Evolutionary conservation across 768 basidiomycete species (phyloP).

Genomic region (Russula brevipes): DNA sequence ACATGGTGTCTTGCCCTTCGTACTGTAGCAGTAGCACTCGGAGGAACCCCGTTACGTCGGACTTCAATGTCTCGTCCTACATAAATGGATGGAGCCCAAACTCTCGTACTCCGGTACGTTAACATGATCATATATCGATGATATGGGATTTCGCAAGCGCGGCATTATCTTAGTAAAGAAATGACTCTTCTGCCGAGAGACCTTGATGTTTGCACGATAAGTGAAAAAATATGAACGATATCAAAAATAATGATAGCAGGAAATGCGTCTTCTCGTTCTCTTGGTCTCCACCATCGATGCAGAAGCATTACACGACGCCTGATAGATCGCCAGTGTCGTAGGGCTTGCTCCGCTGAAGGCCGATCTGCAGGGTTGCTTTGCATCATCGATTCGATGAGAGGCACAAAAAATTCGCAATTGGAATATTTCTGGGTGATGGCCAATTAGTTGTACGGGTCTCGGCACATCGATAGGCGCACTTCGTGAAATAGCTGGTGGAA

Average conservation of each 20-base stretch:
- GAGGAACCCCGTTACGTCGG: too few relatives aligned
- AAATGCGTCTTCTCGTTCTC: neutral
- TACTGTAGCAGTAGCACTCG: too few relatives aligned
- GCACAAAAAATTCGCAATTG: neutral
- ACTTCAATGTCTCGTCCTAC: too few relatives aligned
- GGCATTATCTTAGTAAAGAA: too few relatives aligned
- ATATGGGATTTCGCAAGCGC: too few relatives aligned
- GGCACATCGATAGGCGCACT: neutral
- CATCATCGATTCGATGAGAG: neutral
- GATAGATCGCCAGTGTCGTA: neutral
- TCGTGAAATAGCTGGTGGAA: neutral
- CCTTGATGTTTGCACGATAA: neutral
- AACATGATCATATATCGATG: too few relatives aligned
- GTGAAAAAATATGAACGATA: neutral
- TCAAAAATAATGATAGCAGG: neutral
- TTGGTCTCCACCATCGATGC: neutral
- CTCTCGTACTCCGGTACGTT: too few relatives aligned
- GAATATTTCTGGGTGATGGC: neutral
- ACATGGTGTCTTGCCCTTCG: too few relatives aligned
- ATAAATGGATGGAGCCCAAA: too few relatives aligned
- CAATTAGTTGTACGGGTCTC: too few relatives aligned
- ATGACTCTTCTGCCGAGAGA: too few relatives aligned
- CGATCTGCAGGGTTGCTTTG: neutral
- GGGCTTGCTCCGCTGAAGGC: neutral
- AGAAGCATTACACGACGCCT: neutral